Evolutionary conservation across 2,329 filamentous ascomycete species (phyloP), one percentile per base, ranked within the genome.

Genomic region (Annulohypoxylon truncatum): DNA sequence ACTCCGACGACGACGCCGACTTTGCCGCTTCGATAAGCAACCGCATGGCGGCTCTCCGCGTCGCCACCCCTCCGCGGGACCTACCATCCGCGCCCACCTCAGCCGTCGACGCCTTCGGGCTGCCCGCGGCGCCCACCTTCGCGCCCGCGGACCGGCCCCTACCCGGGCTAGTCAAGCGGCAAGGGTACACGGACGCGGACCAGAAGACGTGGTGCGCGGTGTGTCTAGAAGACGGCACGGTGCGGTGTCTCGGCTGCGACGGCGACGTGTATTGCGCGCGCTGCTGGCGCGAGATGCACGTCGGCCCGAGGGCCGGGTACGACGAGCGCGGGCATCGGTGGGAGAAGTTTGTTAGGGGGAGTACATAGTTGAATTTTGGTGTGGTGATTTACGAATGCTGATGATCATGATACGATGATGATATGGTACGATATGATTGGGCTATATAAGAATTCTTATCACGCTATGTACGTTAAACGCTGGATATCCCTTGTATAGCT

Each of bases 261-360:
- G 79, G 80, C 26, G 89, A 94, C 69, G 81, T 93, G 40, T 96
- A 95, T 76, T 97, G 93, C 76, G 82, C 84, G 20, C 82, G 86
- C 13, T 96, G 93, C 81, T 97, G 93, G 93, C 85, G 84, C 64
- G 92, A 95, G 74, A 93, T 93, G 77, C 93, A 96, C 73, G 81
- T 87, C 31, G 90, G 91, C 0, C 88, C 89, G 0, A 82, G 83
- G 46, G 92, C 91, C 0, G 89, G 88, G 0, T 89, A 86, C 50
- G 92, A 94, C 63, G 91, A 94, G 77, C 82, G 85, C 62, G 84
- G 82, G 0, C 93, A 97, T 74, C 84, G 83, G 69, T 91, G 90
- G 68, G 86, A 91, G 52, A 85, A 85, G 67, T 90, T 87, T 73
- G 80, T 78, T 38, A 81, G 73, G 40, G 55, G 31, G 1, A 44